phyloP scores from a whole-genome alignment of 805 yeast species.

The Barnettozyma siamensis region DNA sequence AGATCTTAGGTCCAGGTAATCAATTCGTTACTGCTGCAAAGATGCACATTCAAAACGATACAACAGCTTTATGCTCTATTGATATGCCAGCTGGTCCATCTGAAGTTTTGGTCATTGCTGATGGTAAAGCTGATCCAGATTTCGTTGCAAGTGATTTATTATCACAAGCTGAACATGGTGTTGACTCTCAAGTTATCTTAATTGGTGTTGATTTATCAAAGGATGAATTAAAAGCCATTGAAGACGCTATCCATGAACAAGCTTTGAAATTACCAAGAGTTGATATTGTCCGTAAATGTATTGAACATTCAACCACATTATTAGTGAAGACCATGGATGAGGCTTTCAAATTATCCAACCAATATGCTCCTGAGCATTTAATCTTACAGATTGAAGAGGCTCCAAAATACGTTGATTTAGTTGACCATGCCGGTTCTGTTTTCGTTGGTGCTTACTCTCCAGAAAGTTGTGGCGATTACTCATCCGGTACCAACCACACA shows the following conservation, averaged over 20 bases:
- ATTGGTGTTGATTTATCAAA: slow-evolving; percentile 70
- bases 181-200: slow-evolving; percentile 94
- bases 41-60: slow-evolving; percentile 94
- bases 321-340: slow-evolving; percentile 63
- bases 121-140: slow-evolving; percentile 80
- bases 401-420: slow-evolving; percentile 56
- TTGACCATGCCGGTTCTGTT: slow-evolving; percentile 92
- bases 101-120: slow-evolving; percentile 95
- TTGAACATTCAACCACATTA: slow-evolving; percentile 84
- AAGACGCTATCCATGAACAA: slow-evolving; percentile 78
- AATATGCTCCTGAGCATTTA: slow-evolving; percentile 97
- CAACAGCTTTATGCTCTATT: slow-evolving; percentile 89
- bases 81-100: slow-evolving; percentile 99
- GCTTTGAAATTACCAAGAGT: slow-evolving; percentile 84
- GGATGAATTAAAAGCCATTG: slow-evolving; percentile 59
- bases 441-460: slow-evolving; percentile 97
- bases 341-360: slow-evolving; percentile 83
- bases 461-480: slow-evolving; percentile 97
- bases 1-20: slow-evolving; percentile 97
- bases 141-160: slow-evolving; percentile 95
- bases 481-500: slow-evolving; percentile 97
- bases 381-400: slow-evolving; percentile 88
- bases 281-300: slow-evolving; percentile 87
- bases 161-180: slow-evolving; percentile 98
- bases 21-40: slow-evolving; percentile 99